phyloP scores from a whole-genome alignment of 2,329 filamentous ascomycete species.

The Fusarium dlaminii region DNA sequence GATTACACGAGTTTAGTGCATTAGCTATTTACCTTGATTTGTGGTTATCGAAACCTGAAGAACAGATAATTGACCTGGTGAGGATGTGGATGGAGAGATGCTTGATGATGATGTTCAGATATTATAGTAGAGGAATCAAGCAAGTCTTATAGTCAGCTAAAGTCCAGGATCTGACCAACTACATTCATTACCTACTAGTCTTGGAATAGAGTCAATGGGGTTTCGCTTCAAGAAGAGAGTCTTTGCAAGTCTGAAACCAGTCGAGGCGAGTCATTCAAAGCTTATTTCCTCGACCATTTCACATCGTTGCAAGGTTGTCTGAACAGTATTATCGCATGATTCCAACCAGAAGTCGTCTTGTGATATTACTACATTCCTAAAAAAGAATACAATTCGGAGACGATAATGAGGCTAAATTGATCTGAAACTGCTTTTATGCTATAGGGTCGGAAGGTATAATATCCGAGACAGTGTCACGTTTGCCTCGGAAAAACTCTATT shows the following conservation, averaged over 20 bases:
- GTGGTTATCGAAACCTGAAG: fast-evolving
- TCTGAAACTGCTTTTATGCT: background rate
- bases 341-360: fast-evolving
- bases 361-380: fast-evolving
- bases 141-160: background rate
- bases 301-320: background rate
- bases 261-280: background rate
- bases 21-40: fast-evolving
- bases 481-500: background rate
- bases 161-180: fast-evolving
- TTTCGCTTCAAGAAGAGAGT: fast-evolving
- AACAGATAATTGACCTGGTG: fast-evolving
- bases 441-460: background rate
- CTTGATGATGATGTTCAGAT: no score
- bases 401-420: background rate
- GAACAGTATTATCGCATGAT: fast-evolving
- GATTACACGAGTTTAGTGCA: fast-evolving
- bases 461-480: background rate
- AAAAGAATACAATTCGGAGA: background rate
- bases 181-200: fast-evolving
- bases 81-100: fast-evolving
- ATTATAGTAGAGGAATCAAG: background rate
- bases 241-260: background rate
- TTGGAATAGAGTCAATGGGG: fast-evolving
- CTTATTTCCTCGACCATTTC: fast-evolving